These are phyloP conservation scores for Astragalus membranaceus DNA, from an alignment of 306 rosid species.

Conservation along the genomic window DNA sequence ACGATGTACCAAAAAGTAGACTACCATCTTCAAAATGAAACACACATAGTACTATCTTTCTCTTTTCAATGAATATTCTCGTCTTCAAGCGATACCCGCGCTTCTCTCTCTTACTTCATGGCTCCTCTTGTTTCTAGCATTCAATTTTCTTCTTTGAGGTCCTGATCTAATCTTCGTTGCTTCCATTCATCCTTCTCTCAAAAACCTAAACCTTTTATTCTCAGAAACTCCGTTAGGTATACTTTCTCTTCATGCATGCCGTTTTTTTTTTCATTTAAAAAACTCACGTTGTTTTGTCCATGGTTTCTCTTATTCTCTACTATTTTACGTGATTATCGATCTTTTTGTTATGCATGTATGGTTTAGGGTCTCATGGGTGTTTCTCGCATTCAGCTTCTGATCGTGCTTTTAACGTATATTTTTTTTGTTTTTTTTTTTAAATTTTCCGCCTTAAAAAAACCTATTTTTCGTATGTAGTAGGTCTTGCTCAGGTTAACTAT, in stretches of 20 bases:
- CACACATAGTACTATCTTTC: too few species aligned
- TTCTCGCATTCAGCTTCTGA: conserved; percentile 31
- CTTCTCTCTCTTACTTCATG: conserved; percentile 1
- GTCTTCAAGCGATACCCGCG: background rate
- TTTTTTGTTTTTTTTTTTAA: background rate
- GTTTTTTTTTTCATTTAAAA: conserved; percentile 12
- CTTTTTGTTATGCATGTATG: background rate
- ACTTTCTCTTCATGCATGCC: background rate
- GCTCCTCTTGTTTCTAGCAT: background rate
- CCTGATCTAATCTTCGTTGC: background rate
- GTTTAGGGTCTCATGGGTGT: conserved; percentile 4
- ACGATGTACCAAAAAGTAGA: background rate
- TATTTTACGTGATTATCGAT: background rate
- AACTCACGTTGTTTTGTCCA: conserved; percentile 22
- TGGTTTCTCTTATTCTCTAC: background rate
- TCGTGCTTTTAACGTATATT: conserved; percentile 12
- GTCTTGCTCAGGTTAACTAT: background rate
- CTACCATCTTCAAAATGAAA: too few species aligned
- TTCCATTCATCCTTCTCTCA: background rate
- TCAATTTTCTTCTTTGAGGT: background rate
- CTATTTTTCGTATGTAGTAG: conserved; percentile 17
- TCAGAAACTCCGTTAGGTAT: background rate
- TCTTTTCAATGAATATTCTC: background rate
- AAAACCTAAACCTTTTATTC: conserved; percentile 23
- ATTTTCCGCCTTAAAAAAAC: background rate